These are phyloP conservation scores for Suhomyces panamericanus DNA, from an alignment of 1,139 yeast genomes.

Conservation along the genomic window DNA sequence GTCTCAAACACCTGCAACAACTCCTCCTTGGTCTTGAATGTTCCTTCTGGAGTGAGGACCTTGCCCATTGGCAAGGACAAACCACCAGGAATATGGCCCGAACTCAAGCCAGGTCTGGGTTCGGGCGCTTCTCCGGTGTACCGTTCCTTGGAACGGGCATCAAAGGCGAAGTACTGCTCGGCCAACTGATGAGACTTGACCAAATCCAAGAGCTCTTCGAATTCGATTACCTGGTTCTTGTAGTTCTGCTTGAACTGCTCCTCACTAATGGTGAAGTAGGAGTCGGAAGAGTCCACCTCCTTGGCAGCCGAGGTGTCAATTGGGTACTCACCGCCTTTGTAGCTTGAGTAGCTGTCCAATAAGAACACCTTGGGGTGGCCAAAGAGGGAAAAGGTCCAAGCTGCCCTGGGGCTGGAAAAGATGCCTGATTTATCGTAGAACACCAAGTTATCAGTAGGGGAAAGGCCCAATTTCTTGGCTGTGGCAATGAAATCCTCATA, in stretches of 20 bases:
- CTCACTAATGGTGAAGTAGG: slow-evolving; percentile 25
- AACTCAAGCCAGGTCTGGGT: slow-evolving; percentile 81
- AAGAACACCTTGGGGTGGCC: slow-evolving; percentile 70
- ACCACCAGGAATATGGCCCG: slow-evolving; percentile 89
- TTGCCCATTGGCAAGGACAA: slow-evolving; percentile 72
- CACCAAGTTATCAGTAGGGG: slow-evolving; percentile 59
- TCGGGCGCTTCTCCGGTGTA: slow-evolving; percentile 81
- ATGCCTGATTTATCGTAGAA: slow-evolving; percentile 84
- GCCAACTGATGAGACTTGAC: slow-evolving; percentile 51
- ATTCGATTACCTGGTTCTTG: slow-evolving; percentile 55
- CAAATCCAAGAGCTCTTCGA: slow-evolving; percentile 60
- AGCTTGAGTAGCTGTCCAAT: slow-evolving; percentile 66
- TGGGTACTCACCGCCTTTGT: slow-evolving; percentile 32
- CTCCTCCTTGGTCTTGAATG: slow-evolving; percentile 51
- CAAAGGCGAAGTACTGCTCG: slow-evolving; percentile 57
- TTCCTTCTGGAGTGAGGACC: slow-evolving; percentile 49
- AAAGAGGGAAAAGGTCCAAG: slow-evolving; percentile 81
- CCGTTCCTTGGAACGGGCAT: slow-evolving; percentile 79
- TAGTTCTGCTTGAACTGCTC: slow-evolving; percentile 31
- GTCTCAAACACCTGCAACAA: slow-evolving; percentile 46
- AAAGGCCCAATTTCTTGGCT: slow-evolving; percentile 50
- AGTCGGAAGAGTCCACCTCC: slow-evolving; percentile 11
- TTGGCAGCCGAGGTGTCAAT: slow-evolving; percentile 24
- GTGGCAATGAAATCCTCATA: slow-evolving; percentile 52
- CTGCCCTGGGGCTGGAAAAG: slow-evolving; percentile 86